Base-by-base conservation (phyloP, 345 rosid genomes). In the Syzygium oleosum region DNA sequence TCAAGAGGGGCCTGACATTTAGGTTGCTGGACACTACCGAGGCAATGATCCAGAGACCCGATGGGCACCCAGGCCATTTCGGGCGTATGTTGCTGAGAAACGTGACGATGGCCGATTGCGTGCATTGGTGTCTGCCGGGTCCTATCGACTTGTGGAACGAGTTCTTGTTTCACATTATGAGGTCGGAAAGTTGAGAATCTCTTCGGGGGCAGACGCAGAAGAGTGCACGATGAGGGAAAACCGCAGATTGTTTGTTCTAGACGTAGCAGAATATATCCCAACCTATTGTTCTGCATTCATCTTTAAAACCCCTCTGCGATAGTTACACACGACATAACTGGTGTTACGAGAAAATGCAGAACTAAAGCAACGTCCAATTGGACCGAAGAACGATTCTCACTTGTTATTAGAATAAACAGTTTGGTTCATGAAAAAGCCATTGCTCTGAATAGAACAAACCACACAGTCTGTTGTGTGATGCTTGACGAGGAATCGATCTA, bases 121-220 rank as follows among this genome's bases (percentile, higher is more conserved):
- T 92, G 38, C 93, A 91, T 31, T 92, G 93, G 94, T 92, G 94
- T 87, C 27, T 92, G 88, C 93, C 93, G 5, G 93, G 94, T 56
- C 93, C 94, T 1, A 87, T 91, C 27, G 94, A 92, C 85, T 53
- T 93, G 46, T 92, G 92, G 93, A 91, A 90, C 87, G 92, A 92
- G 87, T 86, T 91, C 86, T 89, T 92, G 77, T 88, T 89, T 90
- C 84, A 89, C 83, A 56, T 90, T 88, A 27, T 89, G 88, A 85
- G 41, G 84, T 27, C 38, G n/a, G 88, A 85, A 53, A 58, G 80
- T 31, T 27, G 52, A 31, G 31, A 27, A 55, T 88, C 51, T 53
- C 34, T 13, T 86, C 61, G 13, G 43, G 83, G 49, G 49, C 83
- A 73, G 83, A 49, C 0, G 84, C 21, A 51, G 11, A 51, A 31